Evolutionary conservation across 23 red algal species (phyloP).

Genomic region (Cyanidiococcus yangmingshanensis): DNA sequence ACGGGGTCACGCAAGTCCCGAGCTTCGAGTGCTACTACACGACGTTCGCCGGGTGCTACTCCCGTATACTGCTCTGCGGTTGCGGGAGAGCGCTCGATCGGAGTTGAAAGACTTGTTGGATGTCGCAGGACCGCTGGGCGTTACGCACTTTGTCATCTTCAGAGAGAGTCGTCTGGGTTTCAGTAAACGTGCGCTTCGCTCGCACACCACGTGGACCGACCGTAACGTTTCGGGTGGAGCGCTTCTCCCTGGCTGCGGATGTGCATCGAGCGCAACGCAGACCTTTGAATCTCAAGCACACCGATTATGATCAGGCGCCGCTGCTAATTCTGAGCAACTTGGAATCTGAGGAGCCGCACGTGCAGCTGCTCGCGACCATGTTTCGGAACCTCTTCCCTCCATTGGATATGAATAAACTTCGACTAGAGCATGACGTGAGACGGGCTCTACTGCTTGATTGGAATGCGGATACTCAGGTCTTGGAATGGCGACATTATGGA

Average conservation of each 20-base stretch:
- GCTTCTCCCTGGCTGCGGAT: slow-evolving; percentile 57
- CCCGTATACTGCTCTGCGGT: slow-evolving; percentile 55
- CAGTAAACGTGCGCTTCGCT: slow-evolving; percentile 49
- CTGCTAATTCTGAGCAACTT: slow-evolving; percentile 76
- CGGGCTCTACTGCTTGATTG: slow-evolving; percentile 71
- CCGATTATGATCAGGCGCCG: slow-evolving; percentile 52
- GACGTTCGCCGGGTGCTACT: slow-evolving; percentile 51
- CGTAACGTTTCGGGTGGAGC: slow-evolving; percentile 55
- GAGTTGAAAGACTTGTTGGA: slow-evolving; percentile 52
- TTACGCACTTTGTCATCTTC: slow-evolving; percentile 78
- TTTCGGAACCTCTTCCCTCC: slow-evolving; percentile 75
- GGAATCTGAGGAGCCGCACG: slow-evolving; percentile 1
- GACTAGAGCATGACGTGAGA: slow-evolving; percentile 25
- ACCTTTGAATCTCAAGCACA: slow-evolving; percentile 30
- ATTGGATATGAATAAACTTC: slow-evolving; percentile 32
- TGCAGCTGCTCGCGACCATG: slow-evolving; percentile 22
- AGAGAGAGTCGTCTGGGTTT: slow-evolving; percentile 33
- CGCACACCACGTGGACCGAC: slow-evolving; percentile 67
- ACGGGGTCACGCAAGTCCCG: slow-evolving; percentile 41
- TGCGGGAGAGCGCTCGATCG: slow-evolving; percentile 48
- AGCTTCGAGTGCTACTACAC: slow-evolving; percentile 42
- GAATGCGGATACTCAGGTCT: slow-evolving; percentile 15
- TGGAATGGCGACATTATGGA: slow-evolving; percentile 66
- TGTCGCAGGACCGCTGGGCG: slow-evolving; percentile 46
- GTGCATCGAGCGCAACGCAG: slow-evolving; percentile 53